Conservation (phyloP, 441 rosid genomes). For the Populus hybrid region DNA sequence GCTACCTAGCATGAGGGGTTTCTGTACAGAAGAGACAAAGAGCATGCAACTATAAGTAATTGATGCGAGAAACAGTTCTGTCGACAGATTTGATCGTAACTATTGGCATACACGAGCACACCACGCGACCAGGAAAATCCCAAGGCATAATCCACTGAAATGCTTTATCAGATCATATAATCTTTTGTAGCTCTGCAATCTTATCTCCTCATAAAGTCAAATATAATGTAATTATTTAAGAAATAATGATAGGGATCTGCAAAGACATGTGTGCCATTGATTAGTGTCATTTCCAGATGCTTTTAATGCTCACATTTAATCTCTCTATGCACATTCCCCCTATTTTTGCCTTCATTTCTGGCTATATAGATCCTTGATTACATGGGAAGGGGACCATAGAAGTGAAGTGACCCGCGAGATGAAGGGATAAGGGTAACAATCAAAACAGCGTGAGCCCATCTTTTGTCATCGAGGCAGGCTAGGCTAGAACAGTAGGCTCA, state of each 20-base stretch:
- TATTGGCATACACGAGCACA: slow-evolving; percentile 9
- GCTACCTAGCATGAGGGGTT: not conserved
- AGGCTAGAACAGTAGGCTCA: not conserved
- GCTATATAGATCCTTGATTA: not conserved
- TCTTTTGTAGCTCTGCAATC: not conserved
- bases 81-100: not conserved
- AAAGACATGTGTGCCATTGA: not conserved
- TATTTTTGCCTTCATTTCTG: not conserved
- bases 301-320: too few relatives aligned
- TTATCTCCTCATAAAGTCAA: slow-evolving; percentile 6
- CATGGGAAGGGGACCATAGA: not conserved
- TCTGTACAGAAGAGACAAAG: not conserved
- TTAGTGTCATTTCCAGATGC: too few relatives aligned
- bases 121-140: slow-evolving; percentile 8
- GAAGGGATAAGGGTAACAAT: not conserved
- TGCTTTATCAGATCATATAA: not conserved
- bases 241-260: not conserved
- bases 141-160: slow-evolving; percentile 5
- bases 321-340: not conserved
- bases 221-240: not conserved
- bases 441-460: not conserved
- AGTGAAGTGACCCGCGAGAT: not conserved
- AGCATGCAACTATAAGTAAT: not conserved
- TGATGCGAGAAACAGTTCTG: not conserved
- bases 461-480: not conserved